A percentile compares a stretch with the other conserved stretches of the same genome.
These are phyloP conservation scores for Phaeophleospora eucalypticola DNA, from an alignment of 2,329 filamentous ascomycete species.

Conservation along the genomic window DNA sequence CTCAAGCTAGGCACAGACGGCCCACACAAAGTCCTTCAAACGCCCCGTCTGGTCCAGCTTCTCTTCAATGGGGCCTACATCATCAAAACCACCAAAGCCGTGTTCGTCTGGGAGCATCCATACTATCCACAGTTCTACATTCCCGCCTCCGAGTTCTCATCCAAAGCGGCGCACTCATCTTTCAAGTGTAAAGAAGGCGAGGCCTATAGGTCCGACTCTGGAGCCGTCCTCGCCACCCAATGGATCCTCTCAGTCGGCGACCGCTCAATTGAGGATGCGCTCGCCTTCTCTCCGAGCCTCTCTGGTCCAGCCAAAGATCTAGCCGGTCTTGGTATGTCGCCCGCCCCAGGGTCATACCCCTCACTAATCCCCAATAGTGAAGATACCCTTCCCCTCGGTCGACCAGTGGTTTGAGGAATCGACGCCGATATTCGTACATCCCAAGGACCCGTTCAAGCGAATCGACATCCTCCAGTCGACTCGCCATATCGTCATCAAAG, in stretches of 20 bases:
- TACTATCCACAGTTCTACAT: slow-evolving; percentile 42
- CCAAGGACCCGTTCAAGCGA: slow-evolving; percentile 64
- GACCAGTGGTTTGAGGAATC: slow-evolving; percentile 58
- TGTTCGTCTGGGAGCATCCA: slow-evolving; percentile 42
- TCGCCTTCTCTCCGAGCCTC: no score
- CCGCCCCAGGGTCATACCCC: no score
- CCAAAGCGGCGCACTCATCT: neutral
- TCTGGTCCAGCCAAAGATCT: no score
- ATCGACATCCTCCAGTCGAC: slow-evolving; percentile 58
- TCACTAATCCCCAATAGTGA: no score
- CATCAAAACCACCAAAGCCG: slow-evolving; percentile 31
- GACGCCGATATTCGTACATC: slow-evolving; percentile 56
- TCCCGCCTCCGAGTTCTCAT: slow-evolving; percentile 18
- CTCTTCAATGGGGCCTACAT: slow-evolving; percentile 34
- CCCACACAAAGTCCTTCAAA: slow-evolving; percentile 32
- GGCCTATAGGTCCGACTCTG: neutral
- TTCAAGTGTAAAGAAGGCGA: neutral
- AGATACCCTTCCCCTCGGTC: slow-evolving; percentile 25
- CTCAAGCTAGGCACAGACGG: slow-evolving; percentile 39
- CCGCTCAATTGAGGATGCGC: no score
- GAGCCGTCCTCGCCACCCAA: no score
- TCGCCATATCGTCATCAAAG: slow-evolving; percentile 50
- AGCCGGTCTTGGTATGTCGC: no score
- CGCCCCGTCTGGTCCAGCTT: slow-evolving; percentile 31
- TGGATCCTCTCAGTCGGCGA: no score